Evolutionary conservation across 1,284 basidiomycete species (phyloP).

Genomic region (Sutorius eximius): DNA sequence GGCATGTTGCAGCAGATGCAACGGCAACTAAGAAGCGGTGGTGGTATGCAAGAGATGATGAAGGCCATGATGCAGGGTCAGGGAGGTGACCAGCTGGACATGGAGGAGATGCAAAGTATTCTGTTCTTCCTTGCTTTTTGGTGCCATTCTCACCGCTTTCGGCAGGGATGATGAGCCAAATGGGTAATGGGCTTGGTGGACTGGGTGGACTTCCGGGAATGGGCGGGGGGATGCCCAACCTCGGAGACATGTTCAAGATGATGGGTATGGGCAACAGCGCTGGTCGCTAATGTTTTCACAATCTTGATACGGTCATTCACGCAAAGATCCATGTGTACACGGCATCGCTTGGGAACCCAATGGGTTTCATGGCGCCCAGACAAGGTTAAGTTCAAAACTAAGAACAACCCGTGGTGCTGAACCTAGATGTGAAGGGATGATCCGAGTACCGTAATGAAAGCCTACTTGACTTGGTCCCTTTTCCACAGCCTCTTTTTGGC

Average conservation of each 20-base stretch:
- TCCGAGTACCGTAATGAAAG: constrained; percentile 22
- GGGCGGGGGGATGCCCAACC: constrained; percentile 58
- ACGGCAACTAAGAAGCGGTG: constrained; percentile 76
- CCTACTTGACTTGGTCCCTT: constrained; percentile 38
- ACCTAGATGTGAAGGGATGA: constrained; percentile 14
- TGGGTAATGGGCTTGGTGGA: constrained; percentile 68
- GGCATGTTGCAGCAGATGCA: constrained; percentile 87
- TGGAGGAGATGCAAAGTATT: constrained; percentile 86
- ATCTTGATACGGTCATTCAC: constrained; percentile 2
- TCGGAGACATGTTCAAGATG: constrained; percentile 81
- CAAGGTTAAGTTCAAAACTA: constrained; percentile 33
- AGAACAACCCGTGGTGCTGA: constrained; percentile 8
- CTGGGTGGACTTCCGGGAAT: constrained; percentile 46
- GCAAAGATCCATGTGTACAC: constrained; percentile 18
- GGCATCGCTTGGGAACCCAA: constrained; percentile 20
- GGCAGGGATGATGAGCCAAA: constrained; percentile 81
- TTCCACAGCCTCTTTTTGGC: constrained; percentile 67
- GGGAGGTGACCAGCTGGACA: constrained; percentile 77
- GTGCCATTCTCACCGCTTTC: constrained; percentile 16
- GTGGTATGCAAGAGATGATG: constrained; percentile 95
- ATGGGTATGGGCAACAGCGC: constrained; percentile 70
- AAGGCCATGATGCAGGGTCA: constrained; percentile 92
- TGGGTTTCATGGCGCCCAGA: constrained; percentile 16
- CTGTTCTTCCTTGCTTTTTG: constrained; percentile 14
- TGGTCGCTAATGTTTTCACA: constrained; percentile 30